Evolutionary conservation across 2,329 filamentous ascomycete species (phyloP), one percentile per base, ranked within the genome.

Genomic region (Pyrenophora seminiperda): DNA sequence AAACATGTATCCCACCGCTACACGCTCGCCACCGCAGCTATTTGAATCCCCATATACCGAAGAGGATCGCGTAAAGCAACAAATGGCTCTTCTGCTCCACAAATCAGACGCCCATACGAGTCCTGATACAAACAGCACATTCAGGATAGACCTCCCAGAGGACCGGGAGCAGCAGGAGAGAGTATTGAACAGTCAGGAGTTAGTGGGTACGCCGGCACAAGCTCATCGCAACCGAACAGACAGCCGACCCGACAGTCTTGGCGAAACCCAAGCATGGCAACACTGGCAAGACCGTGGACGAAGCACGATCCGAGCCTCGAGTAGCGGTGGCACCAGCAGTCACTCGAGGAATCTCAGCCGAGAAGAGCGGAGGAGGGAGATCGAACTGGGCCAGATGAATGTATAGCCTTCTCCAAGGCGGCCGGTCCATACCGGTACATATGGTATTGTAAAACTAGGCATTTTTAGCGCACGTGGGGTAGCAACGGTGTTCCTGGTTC

Each of bases 21-120:
- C 59, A 11, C 62, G 56, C 40, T 58, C 63, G n/a, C 59, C 61
- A 11, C 57, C 59, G 15, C 59, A 57, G n/a, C 62, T 67, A 4
- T 64, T 63, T 13, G 54, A 61, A 18, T 27, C 58, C 3, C 46
- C 63, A 0, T 56, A 78, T 45, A 72, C 73, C 17, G 79, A 81
- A 58, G 77, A 80, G 45, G 79, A 81, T 41, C 68, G 75, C 51
- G 76, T 79, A 49, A 76, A 77, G 22, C 76, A 79, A 56, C 78
- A 81, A 53, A 79, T 80, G 74, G 72, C 77, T n/a, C 70, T 75
- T 54, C 70, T 81, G 0, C 73, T 80, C 13, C 61, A 70, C 47
- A 68, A 68, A 47, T 56, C 58, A 19, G 71, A 76, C 38, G 47
- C 63, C 3, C 65, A 68, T 53, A 53, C 67, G 15, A 63, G 66